Conservation (phyloP, 1,284 basidiomycete genomes). For the Athelia sp. region DNA sequence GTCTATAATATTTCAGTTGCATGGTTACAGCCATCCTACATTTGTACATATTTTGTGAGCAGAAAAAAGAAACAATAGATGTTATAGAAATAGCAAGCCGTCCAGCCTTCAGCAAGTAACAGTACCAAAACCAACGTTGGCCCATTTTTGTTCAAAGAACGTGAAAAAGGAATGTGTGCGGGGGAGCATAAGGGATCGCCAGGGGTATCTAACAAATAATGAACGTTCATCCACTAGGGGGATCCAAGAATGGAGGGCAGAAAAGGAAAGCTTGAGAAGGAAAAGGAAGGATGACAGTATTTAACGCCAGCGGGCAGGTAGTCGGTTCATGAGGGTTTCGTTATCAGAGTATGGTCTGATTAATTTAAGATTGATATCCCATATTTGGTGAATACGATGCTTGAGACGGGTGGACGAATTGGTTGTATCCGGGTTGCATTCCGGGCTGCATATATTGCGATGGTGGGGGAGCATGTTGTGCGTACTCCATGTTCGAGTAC, state of each 20-base stretch:
- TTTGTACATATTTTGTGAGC: slow-evolving; percentile 31
- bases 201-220: slow-evolving; percentile 23
- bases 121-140: slow-evolving; percentile 9
- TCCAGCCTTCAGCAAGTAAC: slow-evolving; percentile 18
- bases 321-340: slow-evolving; percentile 25
- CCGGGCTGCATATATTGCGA: slow-evolving; percentile 75
- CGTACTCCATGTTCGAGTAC: slow-evolving; percentile 27
- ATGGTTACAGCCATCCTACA: slow-evolving; percentile 35
- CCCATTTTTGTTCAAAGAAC: slow-evolving; percentile 20
- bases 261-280: slow-evolving; percentile 26
- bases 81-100: slow-evolving; percentile 25
- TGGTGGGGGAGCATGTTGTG: slow-evolving; percentile 46
- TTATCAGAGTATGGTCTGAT: slow-evolving; percentile 17
- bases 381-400: slow-evolving; percentile 55
- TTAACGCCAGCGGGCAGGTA: slow-evolving; percentile 21
- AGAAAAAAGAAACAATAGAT: slow-evolving; percentile 22
- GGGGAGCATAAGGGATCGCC: slow-evolving; percentile 7
- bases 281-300: slow-evolving; percentile 24
- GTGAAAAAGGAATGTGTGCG: slow-evolving; percentile 6
- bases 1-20: slow-evolving; percentile 30
- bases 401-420: slow-evolving; percentile 13
- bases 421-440: slow-evolving; percentile 78
- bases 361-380: slow-evolving; percentile 63
- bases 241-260: slow-evolving; percentile 19
- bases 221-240: slow-evolving; percentile 16